Conservation (phyloP, 257 asterid species). For the Solanum paucissectum region DNA sequence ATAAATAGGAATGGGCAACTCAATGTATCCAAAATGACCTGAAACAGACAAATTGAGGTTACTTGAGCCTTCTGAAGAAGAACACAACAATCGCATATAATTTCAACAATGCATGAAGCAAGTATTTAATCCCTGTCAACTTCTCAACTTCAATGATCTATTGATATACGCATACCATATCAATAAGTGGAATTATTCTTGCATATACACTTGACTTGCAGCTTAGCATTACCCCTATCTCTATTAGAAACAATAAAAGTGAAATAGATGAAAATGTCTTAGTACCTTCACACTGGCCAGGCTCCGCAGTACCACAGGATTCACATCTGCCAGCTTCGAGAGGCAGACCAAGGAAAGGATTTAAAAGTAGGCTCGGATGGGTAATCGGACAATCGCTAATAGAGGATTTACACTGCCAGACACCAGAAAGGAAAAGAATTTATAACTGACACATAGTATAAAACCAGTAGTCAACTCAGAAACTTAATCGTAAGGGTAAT, state of each 20-base stretch:
- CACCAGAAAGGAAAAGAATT: background rate
- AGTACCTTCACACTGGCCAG: slow-evolving; percentile 96
- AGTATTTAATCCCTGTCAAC: background rate
- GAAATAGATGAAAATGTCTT: background rate
- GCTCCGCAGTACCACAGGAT: slow-evolving; percentile 87
- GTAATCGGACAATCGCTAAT: slow-evolving; percentile 73
- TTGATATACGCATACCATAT: background rate
- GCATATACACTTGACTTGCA: background rate
- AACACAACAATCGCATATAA: background rate
- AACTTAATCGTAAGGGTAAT: background rate
- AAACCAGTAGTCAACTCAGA: background rate
- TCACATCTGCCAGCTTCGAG: slow-evolving; percentile 91
- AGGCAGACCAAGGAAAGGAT: slow-evolving; percentile 94
- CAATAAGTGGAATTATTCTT: background rate
- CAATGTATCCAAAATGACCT: slow-evolving; percentile 97
- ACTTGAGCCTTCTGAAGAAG: background rate
- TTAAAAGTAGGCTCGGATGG: slow-evolving; percentile 83
- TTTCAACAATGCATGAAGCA: background rate
- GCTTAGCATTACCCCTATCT: background rate
- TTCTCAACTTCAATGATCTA: background rate
- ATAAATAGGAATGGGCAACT: slow-evolving; percentile 74
- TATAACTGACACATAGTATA: background rate
- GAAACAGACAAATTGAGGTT: slow-evolving; percentile 13
- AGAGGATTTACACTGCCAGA: slow-evolving; percentile 68
- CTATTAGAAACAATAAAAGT: background rate